phyloP scores from a whole-genome alignment of 257 asterid genomes.

The Parsonsia alboflavescens region DNA sequence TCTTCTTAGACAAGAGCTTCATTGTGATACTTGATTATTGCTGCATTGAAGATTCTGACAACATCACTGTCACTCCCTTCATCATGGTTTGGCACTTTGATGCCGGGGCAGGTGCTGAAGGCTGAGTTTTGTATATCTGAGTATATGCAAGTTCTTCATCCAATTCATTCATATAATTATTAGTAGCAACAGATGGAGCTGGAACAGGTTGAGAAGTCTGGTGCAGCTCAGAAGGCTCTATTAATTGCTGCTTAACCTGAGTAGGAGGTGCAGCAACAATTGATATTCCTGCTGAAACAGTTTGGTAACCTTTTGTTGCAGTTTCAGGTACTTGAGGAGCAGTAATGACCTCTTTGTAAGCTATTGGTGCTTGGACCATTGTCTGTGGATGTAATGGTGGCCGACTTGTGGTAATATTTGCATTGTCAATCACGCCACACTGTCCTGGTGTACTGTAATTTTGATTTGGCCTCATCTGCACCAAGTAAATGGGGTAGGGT shows the following conservation, averaged over 20 bases:
- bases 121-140: constrained; percentile 81
- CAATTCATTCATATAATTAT: constrained; percentile 36
- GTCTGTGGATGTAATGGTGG: constrained; percentile 48
- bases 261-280: constrained; percentile 26
- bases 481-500: constrained; percentile 55
- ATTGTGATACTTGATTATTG: constrained; percentile 30
- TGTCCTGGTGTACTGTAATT: constrained; percentile 39
- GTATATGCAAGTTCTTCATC: constrained; percentile 70
- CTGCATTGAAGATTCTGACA: constrained; percentile 53
- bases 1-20: constrained; percentile 23
- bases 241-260: constrained; percentile 38
- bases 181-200: constrained; percentile 26
- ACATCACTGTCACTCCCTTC: constrained; percentile 42
- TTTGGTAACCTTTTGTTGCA: constrained; percentile 24
- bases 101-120: constrained; percentile 51
- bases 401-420: constrained; percentile 24
- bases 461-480: constrained; percentile 49
- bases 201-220: constrained; percentile 35
- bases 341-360: constrained; percentile 35
- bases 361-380: constrained; percentile 26
- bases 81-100: constrained; percentile 48
- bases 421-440: constrained; percentile 27
- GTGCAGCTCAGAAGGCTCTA: constrained; percentile 31
- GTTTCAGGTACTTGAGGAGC: constrained; percentile 41
- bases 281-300: constrained; percentile 25